Evolutionary conservation across 306 rosid species (phyloP).

Genomic region (Lablab purpureus): DNA sequence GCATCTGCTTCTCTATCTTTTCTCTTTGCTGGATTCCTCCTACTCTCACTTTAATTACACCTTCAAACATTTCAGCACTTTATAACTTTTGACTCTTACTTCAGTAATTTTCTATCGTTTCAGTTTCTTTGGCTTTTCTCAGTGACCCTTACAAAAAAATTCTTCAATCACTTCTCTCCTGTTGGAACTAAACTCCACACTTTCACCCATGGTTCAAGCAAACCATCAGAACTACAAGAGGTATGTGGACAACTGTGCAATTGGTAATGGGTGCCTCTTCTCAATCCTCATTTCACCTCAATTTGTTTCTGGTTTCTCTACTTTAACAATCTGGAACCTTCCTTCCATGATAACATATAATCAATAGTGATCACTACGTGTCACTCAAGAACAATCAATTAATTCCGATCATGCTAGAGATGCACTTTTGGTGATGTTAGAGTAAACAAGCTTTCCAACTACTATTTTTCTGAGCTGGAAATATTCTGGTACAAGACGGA

Average conservation of each 20-base stretch:
- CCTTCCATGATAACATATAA: too few species aligned
- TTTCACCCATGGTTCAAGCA: not conserved
- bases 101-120: too few species aligned
- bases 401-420: too few species aligned
- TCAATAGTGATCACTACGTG: too few species aligned
- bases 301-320: not conserved
- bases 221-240: not conserved
- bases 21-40: not conserved
- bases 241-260: not conserved
- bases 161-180: not conserved
- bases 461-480: too few species aligned
- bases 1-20: too few species aligned
- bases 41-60: not conserved
- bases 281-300: not conserved
- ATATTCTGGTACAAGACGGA: too few species aligned
- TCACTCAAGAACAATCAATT: too few species aligned
- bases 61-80: not conserved
- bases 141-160: not conserved
- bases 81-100: not conserved
- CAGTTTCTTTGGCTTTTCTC: not conserved
- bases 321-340: not conserved
- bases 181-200: not conserved
- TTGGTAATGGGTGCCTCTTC: not conserved
- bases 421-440: too few species aligned
- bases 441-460: too few species aligned